A percentile compares a stretch with the other conserved stretches of the same genome.
These are phyloP conservation scores for Citrullus colocynthis DNA, from an alignment of 306 rosid species.

Conservation along the genomic window DNA sequence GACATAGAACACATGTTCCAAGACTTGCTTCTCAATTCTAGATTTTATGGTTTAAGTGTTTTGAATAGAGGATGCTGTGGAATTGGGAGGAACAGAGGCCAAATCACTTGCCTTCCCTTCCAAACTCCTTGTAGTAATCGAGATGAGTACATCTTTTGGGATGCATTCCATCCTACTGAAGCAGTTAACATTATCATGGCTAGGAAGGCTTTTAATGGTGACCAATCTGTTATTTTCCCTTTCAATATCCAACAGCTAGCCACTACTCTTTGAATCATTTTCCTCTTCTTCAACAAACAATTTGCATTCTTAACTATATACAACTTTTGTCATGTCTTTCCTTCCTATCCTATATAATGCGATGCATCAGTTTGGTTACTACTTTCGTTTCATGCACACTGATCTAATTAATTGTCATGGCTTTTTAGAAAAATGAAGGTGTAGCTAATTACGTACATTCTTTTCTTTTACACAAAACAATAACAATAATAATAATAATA, in stretches of 20 bases:
- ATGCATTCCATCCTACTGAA: slow-evolving; percentile 87
- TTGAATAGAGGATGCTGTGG: slow-evolving; percentile 80
- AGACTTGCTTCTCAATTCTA: slow-evolving; percentile 38
- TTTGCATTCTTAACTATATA: not conserved
- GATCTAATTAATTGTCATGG: no score
- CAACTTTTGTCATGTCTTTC: not conserved
- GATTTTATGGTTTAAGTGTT: slow-evolving; percentile 45
- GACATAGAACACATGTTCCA: slow-evolving; percentile 47
- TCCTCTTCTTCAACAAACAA: not conserved
- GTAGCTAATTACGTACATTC: no score
- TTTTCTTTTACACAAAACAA: no score
- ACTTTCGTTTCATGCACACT: not conserved
- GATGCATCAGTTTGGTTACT: not conserved
- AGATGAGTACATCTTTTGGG: slow-evolving; percentile 68
- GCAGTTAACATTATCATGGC: slow-evolving; percentile 66
- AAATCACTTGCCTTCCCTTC: slow-evolving; percentile 75
- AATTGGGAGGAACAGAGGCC: slow-evolving; percentile 78
- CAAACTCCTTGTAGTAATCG: slow-evolving; percentile 68
- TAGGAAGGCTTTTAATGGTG: slow-evolving; percentile 53
- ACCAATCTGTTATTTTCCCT: slow-evolving; percentile 37
- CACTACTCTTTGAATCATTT: slow-evolving; percentile 21
- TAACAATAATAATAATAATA: no score
- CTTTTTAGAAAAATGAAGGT: not conserved
- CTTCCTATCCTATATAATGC: not conserved
- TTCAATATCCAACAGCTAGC: slow-evolving; percentile 60